Base-by-base conservation (phyloP, 106 monocot species). In the Cymbidium sinense region DNA sequence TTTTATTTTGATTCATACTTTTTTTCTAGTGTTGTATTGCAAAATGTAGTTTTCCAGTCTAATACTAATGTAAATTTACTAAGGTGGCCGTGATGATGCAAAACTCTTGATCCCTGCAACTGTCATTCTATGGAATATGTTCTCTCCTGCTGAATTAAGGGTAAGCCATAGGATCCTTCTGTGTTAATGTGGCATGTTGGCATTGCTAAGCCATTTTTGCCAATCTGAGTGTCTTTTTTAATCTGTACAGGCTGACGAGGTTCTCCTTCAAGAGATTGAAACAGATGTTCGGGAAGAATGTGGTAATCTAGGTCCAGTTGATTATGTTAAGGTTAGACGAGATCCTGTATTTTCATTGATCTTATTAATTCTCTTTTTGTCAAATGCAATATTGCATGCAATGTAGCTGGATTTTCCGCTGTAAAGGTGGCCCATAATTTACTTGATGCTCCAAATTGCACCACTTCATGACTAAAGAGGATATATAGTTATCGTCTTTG, bases 81-180 rank as follows among this genome's bases (percentile, higher is more conserved):
- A 86, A 99, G 99, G 99, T 87, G 99, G 99, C 58, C 92, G 82
- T 80, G 99, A 99, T 84, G 99, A 99, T 86, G 80, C 84, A 54
- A 99, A 93, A 80, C 82, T 99, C 33, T 79, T 50, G 43, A 86
- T 95, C 81, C 89, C 92, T 34, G 80, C 89, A 10, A 89, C 86
- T 34, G 81, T 95, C 54, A 70, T 99, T 72, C 78, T 99, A 41
- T 82, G 92, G 5, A 76, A 99, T 75, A 99, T 99, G 94, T 95
- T 99, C 74, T 79, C 86, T 36, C 99, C 99, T 80, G 89, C 90
- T 77, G 99, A 99, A 80, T 76, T 99, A 78, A 90, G 94, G 84
- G 99, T 99, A 81, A 77, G 79, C 43, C 71, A 58, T 71, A 44
- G 47, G 23, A 20, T 72, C 37, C 18, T 72, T 6, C 71, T 25